Conservation (phyloP, 148 eudicot genomes). For the Mesembryanthemum crystallinum region DNA sequence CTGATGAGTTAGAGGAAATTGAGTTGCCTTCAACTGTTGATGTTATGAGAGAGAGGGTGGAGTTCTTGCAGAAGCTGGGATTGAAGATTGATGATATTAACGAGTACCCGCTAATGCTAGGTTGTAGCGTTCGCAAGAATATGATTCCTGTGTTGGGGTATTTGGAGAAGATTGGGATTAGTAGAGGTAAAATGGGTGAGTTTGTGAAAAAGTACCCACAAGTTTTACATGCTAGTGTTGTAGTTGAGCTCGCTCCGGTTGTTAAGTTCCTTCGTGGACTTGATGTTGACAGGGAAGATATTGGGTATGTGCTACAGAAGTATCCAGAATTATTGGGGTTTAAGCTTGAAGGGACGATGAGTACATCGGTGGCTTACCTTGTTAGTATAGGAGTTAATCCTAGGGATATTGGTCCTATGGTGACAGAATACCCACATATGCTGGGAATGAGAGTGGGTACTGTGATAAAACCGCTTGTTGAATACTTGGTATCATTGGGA, state of each 20-base stretch:
- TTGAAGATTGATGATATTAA: slow-evolving; percentile 82
- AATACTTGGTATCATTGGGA: slow-evolving; percentile 72
- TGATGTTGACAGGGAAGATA: slow-evolving; percentile 79
- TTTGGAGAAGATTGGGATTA: slow-evolving; percentile 82
- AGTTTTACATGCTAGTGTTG: slow-evolving; percentile 84
- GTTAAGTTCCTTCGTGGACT: slow-evolving; percentile 81
- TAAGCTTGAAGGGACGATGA: slow-evolving; percentile 97
- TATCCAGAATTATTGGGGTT: slow-evolving; percentile 89
- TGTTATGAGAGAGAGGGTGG: slow-evolving; percentile 89
- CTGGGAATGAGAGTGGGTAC: slow-evolving; percentile 99
- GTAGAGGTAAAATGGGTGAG: slow-evolving; percentile 68
- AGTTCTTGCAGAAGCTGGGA: slow-evolving; percentile 85
- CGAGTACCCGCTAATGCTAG: slow-evolving; percentile 84
- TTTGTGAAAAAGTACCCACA: slow-evolving; percentile 86
- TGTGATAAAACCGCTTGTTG: slow-evolving; percentile 87
- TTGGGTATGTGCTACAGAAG: slow-evolving; percentile 83
- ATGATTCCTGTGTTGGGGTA: slow-evolving; percentile 87
- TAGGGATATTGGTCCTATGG: slow-evolving; percentile 94
- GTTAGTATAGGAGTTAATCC: slow-evolving; percentile 91
- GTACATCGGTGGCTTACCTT: slow-evolving; percentile 86
- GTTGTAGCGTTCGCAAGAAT: slow-evolving; percentile 88
- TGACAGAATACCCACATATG: slow-evolving; percentile 76
- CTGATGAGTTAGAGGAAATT: slow-evolving; percentile 79
- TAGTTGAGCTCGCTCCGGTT: slow-evolving; percentile 87
- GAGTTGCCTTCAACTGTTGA: slow-evolving; percentile 94